These are phyloP conservation scores for Nicotiana knightiana DNA, from an alignment of 257 asterid species.

Conservation along the genomic window DNA sequence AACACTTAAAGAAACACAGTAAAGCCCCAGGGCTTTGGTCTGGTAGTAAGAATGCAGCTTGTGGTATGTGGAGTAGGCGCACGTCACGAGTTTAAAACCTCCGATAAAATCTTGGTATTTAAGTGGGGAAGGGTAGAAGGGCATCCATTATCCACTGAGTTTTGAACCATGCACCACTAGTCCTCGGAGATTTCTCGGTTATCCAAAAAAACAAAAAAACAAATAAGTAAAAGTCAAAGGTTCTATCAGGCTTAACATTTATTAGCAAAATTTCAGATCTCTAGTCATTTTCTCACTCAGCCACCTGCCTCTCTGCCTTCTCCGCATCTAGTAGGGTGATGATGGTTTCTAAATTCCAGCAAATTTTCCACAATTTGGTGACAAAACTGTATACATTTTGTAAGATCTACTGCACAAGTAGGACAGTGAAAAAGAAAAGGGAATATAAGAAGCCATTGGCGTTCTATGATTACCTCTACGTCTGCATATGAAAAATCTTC, in stretches of 20 bases:
- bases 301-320: conserved; percentile 3
- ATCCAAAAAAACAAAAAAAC: not conserved
- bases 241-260: not conserved
- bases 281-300: not conserved
- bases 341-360: not conserved
- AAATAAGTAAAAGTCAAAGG: not conserved
- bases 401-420: not conserved
- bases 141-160: not conserved
- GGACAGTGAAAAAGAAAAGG: not conserved
- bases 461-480: conserved; percentile 52
- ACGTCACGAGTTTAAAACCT: not conserved
- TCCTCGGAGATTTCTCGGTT: not conserved
- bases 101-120: not conserved
- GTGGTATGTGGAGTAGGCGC: not conserved
- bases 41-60: not conserved
- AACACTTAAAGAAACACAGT: not conserved
- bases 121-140: not conserved
- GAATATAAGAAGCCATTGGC: not conserved
- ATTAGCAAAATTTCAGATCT: conserved; percentile 1
- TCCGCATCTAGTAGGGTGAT: not conserved
- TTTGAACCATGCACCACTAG: not conserved
- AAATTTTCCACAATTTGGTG: not conserved
- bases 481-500: conserved; percentile 79
- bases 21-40: not conserved
- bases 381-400: not conserved